Evolutionary conservation across 805 yeast species (phyloP).

Genomic region (Zygosaccharomyces bailii): DNA sequence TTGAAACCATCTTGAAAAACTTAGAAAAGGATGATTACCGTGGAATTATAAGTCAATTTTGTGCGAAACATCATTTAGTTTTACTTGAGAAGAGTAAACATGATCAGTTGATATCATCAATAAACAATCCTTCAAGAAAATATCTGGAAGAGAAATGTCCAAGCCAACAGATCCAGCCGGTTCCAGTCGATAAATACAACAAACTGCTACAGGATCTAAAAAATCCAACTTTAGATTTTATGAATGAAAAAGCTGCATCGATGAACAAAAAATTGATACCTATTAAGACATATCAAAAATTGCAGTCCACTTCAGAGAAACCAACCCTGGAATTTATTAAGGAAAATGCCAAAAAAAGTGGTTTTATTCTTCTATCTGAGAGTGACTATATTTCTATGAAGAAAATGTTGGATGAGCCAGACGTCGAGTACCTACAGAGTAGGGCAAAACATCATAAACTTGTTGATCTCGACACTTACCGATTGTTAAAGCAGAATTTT

Average conservation of each 20-base stretch:
- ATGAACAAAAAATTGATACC: constrained; percentile 23
- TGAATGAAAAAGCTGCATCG: constrained; percentile 12
- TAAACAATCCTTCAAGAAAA: constrained; percentile 25
- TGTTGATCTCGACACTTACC: constrained; percentile 2
- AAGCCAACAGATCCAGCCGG: constrained; percentile 13
- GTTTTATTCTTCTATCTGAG: constrained; percentile 3
- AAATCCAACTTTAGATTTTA: constrained; percentile 13
- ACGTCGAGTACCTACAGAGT: constrained; percentile 12
- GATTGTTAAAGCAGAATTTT: background rate
- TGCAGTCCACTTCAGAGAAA: constrained; percentile 1
- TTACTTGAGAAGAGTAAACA: constrained; percentile 21
- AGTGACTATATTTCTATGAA: constrained; percentile 4
- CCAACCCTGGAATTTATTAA: constrained; percentile 20
- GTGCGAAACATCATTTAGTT: constrained; percentile 13
- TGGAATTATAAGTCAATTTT: constrained; percentile 13
- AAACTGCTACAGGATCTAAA: constrained; percentile 1
- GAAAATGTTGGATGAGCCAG: constrained; percentile 13
- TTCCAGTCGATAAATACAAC: constrained; percentile 14
- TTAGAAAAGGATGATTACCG: constrained; percentile 4
- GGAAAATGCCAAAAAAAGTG: constrained; percentile 19
- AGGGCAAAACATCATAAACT: constrained; percentile 13
- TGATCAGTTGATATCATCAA: constrained; percentile 21
- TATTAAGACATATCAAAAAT: constrained; percentile 11
- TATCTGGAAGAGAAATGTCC: constrained; percentile 24
- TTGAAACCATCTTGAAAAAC: constrained; percentile 13